Evolutionary conservation across 2,329 filamentous ascomycete species (phyloP).

Genomic region (Sarocladium kiliense): DNA sequence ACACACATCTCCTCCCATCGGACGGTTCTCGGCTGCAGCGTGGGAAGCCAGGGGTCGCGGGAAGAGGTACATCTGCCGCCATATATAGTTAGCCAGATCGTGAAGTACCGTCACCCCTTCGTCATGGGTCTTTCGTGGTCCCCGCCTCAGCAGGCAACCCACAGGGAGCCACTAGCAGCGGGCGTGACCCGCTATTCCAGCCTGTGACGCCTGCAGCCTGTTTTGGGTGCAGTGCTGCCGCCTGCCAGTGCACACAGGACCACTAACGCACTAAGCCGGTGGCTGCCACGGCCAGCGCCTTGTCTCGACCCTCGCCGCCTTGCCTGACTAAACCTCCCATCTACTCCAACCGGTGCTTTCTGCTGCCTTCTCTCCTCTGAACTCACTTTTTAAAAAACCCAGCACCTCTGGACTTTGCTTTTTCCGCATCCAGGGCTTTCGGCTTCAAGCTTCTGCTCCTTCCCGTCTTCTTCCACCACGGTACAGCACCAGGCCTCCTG

Average conservation of each 20-base stretch:
- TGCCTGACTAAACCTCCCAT: slow-evolving; percentile 5
- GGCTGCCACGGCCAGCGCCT: background rate
- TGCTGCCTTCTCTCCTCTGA: background rate
- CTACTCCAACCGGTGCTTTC: background rate
- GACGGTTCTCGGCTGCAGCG: background rate
- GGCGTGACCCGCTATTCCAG: background rate
- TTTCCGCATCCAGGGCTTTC: background rate
- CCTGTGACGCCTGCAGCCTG: slow-evolving; percentile 2
- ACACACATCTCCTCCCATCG: background rate
- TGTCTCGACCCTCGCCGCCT: background rate
- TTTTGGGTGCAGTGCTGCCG: background rate
- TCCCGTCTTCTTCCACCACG: background rate
- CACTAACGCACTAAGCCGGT: background rate
- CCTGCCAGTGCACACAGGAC: background rate
- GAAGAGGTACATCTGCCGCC: background rate
- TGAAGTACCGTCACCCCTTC: background rate
- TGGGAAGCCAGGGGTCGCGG: background rate
- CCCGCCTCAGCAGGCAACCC: background rate
- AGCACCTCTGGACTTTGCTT: background rate
- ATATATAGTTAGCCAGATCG: background rate
- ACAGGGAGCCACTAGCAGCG: background rate
- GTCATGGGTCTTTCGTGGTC: background rate
- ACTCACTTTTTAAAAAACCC: background rate
- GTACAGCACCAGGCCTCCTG: background rate
- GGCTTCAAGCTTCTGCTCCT: background rate